Base-by-base conservation (phyloP, 306 rosid species). In the Vicia faba region DNA sequence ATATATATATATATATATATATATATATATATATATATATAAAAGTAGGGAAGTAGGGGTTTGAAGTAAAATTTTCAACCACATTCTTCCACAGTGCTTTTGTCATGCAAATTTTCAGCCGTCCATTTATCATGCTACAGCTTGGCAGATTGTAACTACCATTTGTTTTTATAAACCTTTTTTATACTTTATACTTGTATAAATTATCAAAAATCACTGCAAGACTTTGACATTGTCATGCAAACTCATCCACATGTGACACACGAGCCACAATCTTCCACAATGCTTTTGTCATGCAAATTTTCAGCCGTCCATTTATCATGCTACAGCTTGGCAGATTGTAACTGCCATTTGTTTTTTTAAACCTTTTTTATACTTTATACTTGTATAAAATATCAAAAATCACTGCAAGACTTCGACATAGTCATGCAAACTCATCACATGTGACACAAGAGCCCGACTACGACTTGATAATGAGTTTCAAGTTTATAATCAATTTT, bases 191-290 rank as follows among this genome's bases (percentile, higher is more conserved):
- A 60, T 12, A 65, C 14, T 15, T 12, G 28, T 33, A 11, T 56
- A 56, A 46, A n/a, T 28, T 48, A 18, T 38, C 25, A 46, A 64
- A 59, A 2, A 64, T 35, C 12, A 38, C 0, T 0, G 11, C 18
- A 70, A 71, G 74, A 71, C 81, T 77, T 71, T 78, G 81, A 78
- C 78, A 14, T 53, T 29, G 38, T 33, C 38, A 33, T 33, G 38
- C 38, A 33, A 33, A 33, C 38, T 33, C 38, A 33, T 33, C n/a
- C 38, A 33, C 38, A 33, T 33, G 9, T 33, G 9, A 31, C 36
- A 31, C 36, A 31, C 28, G 0, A 31, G 8, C 48, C 65, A 61
- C 13, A n/a, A 45, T 44, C 11, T 45, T 46, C 43, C 46, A 46
- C 58, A 3, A 29, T 46, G 44, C 2, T 45, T 31, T 14, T 62